phyloP scores from a whole-genome alignment of 1,139 yeast genomes.

The Hanseniaspora sp. region DNA sequence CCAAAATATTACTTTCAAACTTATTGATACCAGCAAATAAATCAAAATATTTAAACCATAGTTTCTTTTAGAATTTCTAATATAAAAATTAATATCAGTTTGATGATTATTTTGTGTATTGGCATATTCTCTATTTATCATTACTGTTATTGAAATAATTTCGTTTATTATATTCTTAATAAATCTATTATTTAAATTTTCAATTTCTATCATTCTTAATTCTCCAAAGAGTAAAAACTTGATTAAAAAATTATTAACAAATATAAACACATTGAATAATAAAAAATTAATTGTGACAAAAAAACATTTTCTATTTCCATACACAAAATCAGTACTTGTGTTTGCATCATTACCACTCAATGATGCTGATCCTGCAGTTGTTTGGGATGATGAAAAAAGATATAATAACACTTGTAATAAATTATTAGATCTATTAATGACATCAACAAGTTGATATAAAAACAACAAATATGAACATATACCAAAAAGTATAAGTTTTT shows the following conservation, averaged over 20 bases:
- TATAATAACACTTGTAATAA: neutral
- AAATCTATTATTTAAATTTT: slow-evolving; percentile 59
- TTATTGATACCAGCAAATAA: slow-evolving; percentile 37
- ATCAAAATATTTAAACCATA: slow-evolving; percentile 39
- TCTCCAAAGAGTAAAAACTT: slow-evolving; percentile 53
- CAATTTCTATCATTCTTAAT: slow-evolving; percentile 61
- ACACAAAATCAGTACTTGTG: neutral
- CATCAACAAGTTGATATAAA: neutral
- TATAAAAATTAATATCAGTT: slow-evolving; percentile 33
- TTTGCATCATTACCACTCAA: neutral
- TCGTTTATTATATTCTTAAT: slow-evolving; percentile 59
- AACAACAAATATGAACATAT: neutral
- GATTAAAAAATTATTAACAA: slow-evolving; percentile 6
- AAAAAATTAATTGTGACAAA: slow-evolving; percentile 3
- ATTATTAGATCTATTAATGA: neutral
- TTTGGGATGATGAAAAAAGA: neutral
- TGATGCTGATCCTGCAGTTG: neutral
- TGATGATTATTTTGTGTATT: neutral
- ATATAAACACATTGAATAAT: slow-evolving; percentile 17
- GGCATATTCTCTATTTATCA: slow-evolving; percentile 2
- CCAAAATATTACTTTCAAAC: slow-evolving; percentile 65
- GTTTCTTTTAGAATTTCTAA: slow-evolving; percentile 50
- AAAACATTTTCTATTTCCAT: neutral
- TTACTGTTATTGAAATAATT: slow-evolving; percentile 25
- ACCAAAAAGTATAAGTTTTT: slow-evolving; percentile 4